phyloP scores from a whole-genome alignment of 305 asterid species.

The Ajuga reptans region DNA sequence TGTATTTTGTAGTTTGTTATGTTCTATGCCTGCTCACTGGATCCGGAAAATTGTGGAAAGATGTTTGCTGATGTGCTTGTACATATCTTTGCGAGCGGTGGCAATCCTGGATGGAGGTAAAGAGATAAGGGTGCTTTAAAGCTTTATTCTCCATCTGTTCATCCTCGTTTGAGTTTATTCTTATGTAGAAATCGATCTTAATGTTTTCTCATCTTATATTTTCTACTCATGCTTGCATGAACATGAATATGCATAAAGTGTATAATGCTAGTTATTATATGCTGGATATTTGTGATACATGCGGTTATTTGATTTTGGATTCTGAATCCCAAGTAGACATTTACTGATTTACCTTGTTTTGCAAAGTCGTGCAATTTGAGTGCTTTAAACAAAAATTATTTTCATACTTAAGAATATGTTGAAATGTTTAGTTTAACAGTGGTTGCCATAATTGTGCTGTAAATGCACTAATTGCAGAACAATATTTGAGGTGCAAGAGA shows the following conservation, averaged over 20 bases:
- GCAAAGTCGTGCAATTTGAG: background rate
- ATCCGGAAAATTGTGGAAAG: slow-evolving; percentile 75
- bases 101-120: slow-evolving; percentile 62
- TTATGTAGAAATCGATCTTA: background rate
- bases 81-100: slow-evolving; percentile 42
- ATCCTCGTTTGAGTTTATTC: background rate
- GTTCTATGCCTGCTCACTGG: slow-evolving; percentile 93
- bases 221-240: background rate
- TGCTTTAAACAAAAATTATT: background rate
- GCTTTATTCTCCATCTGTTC: slow-evolving; percentile 6
- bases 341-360: background rate
- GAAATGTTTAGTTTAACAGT: background rate
- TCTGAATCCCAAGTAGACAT: background rate
- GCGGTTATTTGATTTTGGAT: background rate
- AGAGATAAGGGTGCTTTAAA: background rate
- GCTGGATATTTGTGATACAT: background rate
- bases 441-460: background rate
- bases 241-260: background rate
- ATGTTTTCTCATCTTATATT: background rate
- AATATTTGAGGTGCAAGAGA: background rate
- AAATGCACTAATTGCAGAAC: background rate
- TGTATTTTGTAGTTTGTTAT: slow-evolving; percentile 65
- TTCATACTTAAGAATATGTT: background rate
- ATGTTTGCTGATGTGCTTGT: slow-evolving; percentile 44
- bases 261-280: background rate